These are phyloP conservation scores for Vitis rupestris DNA, from an alignment of 164 flowering plant species.

Conservation along the genomic window DNA sequence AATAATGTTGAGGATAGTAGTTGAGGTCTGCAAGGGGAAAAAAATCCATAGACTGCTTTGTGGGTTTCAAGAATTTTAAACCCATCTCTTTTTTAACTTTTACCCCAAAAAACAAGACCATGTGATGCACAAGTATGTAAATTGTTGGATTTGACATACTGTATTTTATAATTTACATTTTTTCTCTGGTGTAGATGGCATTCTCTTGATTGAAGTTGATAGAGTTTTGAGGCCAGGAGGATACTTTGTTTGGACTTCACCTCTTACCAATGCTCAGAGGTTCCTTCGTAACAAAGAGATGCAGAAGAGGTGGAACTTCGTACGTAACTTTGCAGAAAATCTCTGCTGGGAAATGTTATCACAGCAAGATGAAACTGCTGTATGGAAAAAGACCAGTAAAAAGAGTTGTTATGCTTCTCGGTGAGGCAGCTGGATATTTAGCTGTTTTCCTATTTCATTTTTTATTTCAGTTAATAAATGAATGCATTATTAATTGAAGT, in stretches of 20 bases:
- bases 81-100: too few relatives aligned
- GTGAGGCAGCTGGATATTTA: slow-evolving; percentile 35
- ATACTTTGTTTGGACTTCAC: slow-evolving; percentile 98
- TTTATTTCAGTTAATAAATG: not conserved
- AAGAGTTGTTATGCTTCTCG: slow-evolving; percentile 65
- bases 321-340: slow-evolving; percentile 55
- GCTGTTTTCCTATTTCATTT: slow-evolving; percentile 8
- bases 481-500: not conserved
- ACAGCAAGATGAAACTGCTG: slow-evolving; percentile 96
- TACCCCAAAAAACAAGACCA: too few relatives aligned
- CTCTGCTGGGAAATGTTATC: slow-evolving; percentile 90
- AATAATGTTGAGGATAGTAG: too few relatives aligned
- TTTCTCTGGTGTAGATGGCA: slow-evolving; percentile 64
- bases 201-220: slow-evolving; percentile 77
- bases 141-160: not conserved
- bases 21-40: too few relatives aligned
- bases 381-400: slow-evolving; percentile 89
- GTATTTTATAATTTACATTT: not conserved
- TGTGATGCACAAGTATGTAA: not conserved
- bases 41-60: too few relatives aligned
- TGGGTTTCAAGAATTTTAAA: too few relatives aligned
- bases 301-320: slow-evolving; percentile 64
- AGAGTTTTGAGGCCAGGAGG: slow-evolving; percentile 96
- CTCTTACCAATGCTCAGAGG: slow-evolving; percentile 58
- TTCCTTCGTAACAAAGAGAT: slow-evolving; percentile 57